These are phyloP conservation scores for Mycosphaerella sp. DNA, from an alignment of 2,329 filamentous ascomycete species.

Conservation along the genomic window DNA sequence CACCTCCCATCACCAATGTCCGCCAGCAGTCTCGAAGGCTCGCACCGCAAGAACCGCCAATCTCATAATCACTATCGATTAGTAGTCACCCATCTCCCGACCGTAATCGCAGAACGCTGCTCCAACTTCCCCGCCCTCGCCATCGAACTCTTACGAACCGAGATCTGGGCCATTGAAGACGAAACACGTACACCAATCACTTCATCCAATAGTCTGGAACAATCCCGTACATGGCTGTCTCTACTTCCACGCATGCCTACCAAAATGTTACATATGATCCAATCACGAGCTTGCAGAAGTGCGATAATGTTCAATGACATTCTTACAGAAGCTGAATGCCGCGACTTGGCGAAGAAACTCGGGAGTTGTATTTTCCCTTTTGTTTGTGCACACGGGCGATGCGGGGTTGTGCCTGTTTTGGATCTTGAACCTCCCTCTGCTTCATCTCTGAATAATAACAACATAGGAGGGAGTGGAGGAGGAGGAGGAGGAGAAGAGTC, in stretches of 20 bases:
- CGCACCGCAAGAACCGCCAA: not conserved
- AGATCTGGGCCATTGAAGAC: constrained; percentile 63
- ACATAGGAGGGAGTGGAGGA: not conserved
- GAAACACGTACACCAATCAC: constrained; percentile 4
- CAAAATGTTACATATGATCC: constrained; percentile 62
- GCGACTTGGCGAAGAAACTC: constrained; percentile 52
- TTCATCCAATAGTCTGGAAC: not conserved
- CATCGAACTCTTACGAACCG: constrained; percentile 66
- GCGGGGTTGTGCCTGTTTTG: constrained; percentile 46
- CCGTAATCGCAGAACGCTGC: constrained; percentile 70
- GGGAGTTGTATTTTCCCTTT: constrained; percentile 66
- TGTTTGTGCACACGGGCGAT: constrained; percentile 71
- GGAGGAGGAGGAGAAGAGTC: not conserved
- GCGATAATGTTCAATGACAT: constrained; percentile 83
- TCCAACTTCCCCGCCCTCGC: constrained; percentile 63
- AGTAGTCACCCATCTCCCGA: constrained; percentile 57
- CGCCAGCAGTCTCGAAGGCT: not conserved
- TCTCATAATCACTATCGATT: constrained; percentile 13
- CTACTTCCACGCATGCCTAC: constrained; percentile 16
- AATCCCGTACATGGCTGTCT: constrained; percentile 10
- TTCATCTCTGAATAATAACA: no score
- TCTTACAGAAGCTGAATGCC: constrained; percentile 54
- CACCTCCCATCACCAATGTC: constrained; percentile 34
- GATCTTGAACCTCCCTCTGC: constrained; percentile 6
- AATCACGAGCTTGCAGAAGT: constrained; percentile 69